These are phyloP conservation scores for Leersia perrieri DNA, from an alignment of 176 grass and related monocot genomes.

Conservation along the genomic window DNA sequence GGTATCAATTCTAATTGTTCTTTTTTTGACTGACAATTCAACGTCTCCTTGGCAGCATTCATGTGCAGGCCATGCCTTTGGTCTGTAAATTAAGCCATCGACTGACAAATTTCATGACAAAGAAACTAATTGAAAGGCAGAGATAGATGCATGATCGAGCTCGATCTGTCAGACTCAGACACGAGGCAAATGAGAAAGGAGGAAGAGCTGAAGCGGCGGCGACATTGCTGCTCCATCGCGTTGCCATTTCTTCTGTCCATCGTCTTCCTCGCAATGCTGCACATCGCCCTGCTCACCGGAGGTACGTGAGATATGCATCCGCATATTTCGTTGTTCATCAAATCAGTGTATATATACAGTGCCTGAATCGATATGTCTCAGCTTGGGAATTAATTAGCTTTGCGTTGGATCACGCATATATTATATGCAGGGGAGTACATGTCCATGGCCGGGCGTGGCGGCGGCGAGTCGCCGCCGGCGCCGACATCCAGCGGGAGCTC, in stretches of 20 bases:
- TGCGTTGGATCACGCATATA: neutral
- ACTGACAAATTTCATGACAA: neutral
- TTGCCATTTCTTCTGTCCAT: neutral
- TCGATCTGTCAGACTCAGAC: too few species aligned
- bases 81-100: neutral
- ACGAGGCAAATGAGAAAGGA: neutral
- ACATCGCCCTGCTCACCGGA: neutral
- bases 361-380: neutral
- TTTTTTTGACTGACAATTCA: too few species aligned
- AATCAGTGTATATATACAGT: neutral
- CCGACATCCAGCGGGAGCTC: neutral
- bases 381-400: too few species aligned
- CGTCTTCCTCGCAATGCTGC: neutral
- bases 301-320: neutral
- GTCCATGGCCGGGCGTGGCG: neutral
- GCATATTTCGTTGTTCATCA: neutral
- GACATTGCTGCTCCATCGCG: neutral
- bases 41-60: neutral
- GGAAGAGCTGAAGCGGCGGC: conserved; percentile 1
- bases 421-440: neutral
- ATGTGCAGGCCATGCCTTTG: neutral
- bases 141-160: too few species aligned
- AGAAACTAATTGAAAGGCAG: too few species aligned
- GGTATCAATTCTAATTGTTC: too few species aligned
- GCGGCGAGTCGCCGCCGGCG: neutral